These are phyloP conservation scores for Trichoderma sp. DNA, from an alignment of 2,329 filamentous ascomycete genomes.

Conservation along the genomic window DNA sequence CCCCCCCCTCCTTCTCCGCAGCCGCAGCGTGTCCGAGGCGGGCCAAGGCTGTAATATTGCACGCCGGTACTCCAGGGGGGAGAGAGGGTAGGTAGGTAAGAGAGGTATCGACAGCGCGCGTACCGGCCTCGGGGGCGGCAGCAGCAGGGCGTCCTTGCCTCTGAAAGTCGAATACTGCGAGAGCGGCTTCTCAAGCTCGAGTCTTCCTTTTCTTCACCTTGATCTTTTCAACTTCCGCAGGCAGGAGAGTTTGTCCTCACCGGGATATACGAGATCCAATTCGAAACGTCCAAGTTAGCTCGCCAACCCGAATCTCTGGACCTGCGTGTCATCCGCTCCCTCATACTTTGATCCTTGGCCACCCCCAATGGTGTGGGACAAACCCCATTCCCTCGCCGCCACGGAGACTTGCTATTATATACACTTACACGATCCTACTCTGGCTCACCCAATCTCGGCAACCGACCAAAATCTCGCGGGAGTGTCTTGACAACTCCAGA, in stretches of 20 bases:
- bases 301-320: not conserved
- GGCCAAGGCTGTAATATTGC: not conserved
- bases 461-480: too few species aligned
- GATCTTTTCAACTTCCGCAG: not conserved
- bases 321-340: conserved; percentile 1
- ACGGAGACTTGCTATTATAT: not conserved
- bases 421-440: not conserved
- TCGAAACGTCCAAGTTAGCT: not conserved
- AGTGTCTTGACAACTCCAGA: not conserved
- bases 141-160: not conserved
- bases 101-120: not conserved
- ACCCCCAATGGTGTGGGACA: conserved; percentile 4
- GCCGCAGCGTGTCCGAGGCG: conserved; percentile 12
- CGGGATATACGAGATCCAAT: not conserved
- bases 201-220: not conserved
- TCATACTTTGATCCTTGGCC: conserved; percentile 12
- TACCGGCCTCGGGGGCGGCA: not conserved
- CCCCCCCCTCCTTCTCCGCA: conserved; percentile 9
- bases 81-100: not conserved
- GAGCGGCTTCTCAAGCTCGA: not conserved
- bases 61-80: not conserved
- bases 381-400: not conserved
- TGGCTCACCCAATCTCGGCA: not conserved
- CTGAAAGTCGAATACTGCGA: not conserved
- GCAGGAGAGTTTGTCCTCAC: not conserved